Conservation (phyloP, 139 green algal species). For the Asterochloris sp. region DNA sequence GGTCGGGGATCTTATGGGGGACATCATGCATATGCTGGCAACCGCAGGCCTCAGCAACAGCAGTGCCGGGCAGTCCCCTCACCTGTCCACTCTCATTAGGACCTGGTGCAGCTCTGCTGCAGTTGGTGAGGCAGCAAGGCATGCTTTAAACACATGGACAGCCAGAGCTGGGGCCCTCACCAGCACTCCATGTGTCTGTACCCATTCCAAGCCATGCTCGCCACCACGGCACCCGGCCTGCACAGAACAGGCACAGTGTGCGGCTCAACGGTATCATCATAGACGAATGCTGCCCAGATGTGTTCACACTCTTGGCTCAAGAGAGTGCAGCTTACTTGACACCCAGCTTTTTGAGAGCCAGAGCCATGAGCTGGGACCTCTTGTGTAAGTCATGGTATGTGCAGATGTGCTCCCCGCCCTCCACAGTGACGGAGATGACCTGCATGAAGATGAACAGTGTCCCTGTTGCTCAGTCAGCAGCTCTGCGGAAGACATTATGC, state of each 20-base stretch:
- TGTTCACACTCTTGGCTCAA: not conserved
- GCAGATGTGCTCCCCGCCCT: slow-evolving; percentile 31
- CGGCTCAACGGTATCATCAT: not conserved
- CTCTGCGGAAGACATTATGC: no score
- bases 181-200: slow-evolving; percentile 66
- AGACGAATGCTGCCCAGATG: not conserved
- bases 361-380: slow-evolving; percentile 41
- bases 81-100: no score
- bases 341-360: slow-evolving; percentile 57
- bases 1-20: not conserved
- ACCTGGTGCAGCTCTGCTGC: not conserved
- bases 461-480: no score
- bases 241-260: not conserved
- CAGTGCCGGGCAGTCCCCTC: no score
- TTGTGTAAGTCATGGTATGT: slow-evolving; percentile 55
- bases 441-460: no score
- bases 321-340: slow-evolving; percentile 36
- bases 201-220: slow-evolving; percentile 81
- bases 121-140: no score
- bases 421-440: slow-evolving; percentile 29
- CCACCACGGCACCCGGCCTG: slow-evolving; percentile 56
- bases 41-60: no score
- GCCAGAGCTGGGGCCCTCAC: slow-evolving; percentile 7
- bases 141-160: not conserved
- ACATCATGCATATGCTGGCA: not conserved